These are phyloP conservation scores for Coniferiporia sulphurascens DNA, from an alignment of 1,284 basidiomycete species.

Conservation along the genomic window DNA sequence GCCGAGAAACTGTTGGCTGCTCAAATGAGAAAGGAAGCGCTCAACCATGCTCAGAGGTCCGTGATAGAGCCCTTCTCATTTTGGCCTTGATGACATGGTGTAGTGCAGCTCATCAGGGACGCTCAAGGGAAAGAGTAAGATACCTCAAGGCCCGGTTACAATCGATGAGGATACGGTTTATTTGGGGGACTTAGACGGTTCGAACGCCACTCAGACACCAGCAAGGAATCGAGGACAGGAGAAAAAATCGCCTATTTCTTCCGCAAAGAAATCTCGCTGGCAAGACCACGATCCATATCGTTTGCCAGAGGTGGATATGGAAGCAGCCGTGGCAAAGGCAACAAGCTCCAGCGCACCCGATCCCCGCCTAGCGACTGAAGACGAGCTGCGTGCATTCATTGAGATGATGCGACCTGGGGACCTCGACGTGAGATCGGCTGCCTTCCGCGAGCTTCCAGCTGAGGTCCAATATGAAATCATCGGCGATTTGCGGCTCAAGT, in stretches of 20 bases:
- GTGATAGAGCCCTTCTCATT: slow-evolving; percentile 27
- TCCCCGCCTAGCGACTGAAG: slow-evolving; percentile 89
- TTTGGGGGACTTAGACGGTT: slow-evolving; percentile 77
- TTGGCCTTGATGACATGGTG: background rate
- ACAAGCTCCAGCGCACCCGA: slow-evolving; percentile 64
- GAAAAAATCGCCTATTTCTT: slow-evolving; percentile 38
- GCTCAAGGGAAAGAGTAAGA: slow-evolving; percentile 42
- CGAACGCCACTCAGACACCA: slow-evolving; percentile 45
- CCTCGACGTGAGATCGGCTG: slow-evolving; percentile 82
- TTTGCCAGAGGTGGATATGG: slow-evolving; percentile 70
- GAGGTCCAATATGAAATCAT: slow-evolving; percentile 99
- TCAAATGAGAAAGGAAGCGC: slow-evolving; percentile 87
- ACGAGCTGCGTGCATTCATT: slow-evolving; percentile 85
- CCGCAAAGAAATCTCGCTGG: slow-evolving; percentile 52
- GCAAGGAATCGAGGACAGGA: slow-evolving; percentile 29
- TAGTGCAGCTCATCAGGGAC: slow-evolving; percentile 14
- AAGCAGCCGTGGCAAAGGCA: slow-evolving; percentile 53
- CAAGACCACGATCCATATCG: slow-evolving; percentile 81
- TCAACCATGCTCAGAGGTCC: slow-evolving; percentile 63
- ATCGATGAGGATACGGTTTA: slow-evolving; percentile 75
- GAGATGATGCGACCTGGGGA: slow-evolving; percentile 91
- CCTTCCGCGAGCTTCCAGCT: slow-evolving; percentile 90
- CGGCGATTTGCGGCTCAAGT: slow-evolving; percentile 90
- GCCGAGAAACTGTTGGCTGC: slow-evolving; percentile 93
- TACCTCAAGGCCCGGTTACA: slow-evolving; percentile 33